A percentile compares a stretch with the other conserved stretches of the same genome.
These are phyloP conservation scores for Brasilioporus rufonigricans DNA, from an alignment of 768 basidiomycete genomes.

Conservation along the genomic window DNA sequence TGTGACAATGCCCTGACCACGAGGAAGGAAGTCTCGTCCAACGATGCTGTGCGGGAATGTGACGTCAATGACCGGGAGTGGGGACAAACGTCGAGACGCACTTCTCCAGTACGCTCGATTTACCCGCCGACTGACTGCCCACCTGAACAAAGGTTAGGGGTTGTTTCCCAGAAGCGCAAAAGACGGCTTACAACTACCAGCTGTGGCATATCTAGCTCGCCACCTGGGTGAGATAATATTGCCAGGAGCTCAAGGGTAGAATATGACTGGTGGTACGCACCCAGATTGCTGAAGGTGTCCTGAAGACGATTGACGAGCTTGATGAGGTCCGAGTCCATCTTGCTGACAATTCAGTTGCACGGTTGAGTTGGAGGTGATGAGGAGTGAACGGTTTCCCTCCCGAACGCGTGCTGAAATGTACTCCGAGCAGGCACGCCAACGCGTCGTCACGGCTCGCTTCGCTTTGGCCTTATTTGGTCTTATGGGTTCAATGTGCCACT, in stretches of 20 bases:
- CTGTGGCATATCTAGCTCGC: conserved; percentile 92
- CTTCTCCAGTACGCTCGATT: conserved; percentile 96
- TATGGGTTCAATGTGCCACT: background rate
- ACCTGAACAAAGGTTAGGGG: conserved; percentile 49
- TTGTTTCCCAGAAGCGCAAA: background rate
- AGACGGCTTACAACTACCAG: conserved; percentile 70
- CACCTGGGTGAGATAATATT: conserved; percentile 46
- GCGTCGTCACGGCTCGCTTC: conserved; percentile 31
- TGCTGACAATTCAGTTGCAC: conserved; percentile 4
- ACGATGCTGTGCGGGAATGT: conserved; percentile 64
- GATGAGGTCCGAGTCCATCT: conserved; percentile 93
- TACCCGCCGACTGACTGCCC: conserved; percentile 95
- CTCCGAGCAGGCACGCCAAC: conserved; percentile 16
- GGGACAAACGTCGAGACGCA: conserved; percentile 39
- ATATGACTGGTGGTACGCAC: conserved; percentile 41
- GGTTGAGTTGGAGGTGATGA: conserved; percentile 6
- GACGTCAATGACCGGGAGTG: background rate
- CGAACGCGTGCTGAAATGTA: conserved; percentile 18
- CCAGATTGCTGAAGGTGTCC: conserved; percentile 86
- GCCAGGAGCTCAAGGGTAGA: conserved; percentile 3
- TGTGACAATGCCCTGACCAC: conserved; percentile 93
- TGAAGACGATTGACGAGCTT: conserved; percentile 94
- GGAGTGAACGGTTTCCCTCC: background rate
- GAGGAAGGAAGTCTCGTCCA: conserved; percentile 86
- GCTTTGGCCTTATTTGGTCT: conserved; percentile 29